Conservation (phyloP, 2,329 filamentous ascomycete genomes). For the Plenodomus tracheiphilus region DNA sequence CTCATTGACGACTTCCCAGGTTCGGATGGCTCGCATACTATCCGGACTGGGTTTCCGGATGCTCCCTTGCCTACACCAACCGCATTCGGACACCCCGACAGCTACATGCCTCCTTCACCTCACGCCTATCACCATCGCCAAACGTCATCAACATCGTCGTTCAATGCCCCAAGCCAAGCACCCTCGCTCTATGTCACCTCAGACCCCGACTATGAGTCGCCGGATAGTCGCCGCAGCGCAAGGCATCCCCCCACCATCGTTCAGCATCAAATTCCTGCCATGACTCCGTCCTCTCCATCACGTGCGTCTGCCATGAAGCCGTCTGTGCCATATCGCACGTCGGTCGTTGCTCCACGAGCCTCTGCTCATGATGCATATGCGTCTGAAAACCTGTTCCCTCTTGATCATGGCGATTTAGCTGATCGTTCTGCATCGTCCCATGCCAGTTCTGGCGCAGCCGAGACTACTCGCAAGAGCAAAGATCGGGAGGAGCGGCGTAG, state of each 20-base stretch:
- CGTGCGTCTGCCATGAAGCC: constrained; percentile 13
- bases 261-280: constrained; percentile 27
- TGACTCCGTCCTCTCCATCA: constrained; percentile 20
- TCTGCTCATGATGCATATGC: constrained; percentile 12
- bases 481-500: constrained; percentile 24
- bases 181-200: constrained; percentile 37
- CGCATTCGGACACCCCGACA: constrained; percentile 16
- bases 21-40: constrained; percentile 35
- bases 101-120: constrained; percentile 24
- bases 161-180: constrained; percentile 27
- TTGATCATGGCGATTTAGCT: constrained; percentile 27
- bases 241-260: constrained; percentile 30
- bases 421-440: constrained; percentile 24
- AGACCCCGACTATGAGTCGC: constrained; percentile 35
- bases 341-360: constrained; percentile 20
- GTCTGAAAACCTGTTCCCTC: constrained; percentile 13
- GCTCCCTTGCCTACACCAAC: constrained; percentile 21
- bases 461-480: constrained; percentile 25
- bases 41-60: constrained; percentile 40
- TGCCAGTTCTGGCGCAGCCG: constrained; percentile 23
- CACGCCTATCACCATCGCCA: constrained; percentile 28
- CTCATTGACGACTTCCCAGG: constrained; percentile 31
- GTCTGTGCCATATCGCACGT: constrained; percentile 24
- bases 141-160: constrained; percentile 35
- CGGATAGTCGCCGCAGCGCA: constrained; percentile 20